Conservation (phyloP, 106 monocot genomes). For the Apostasia ramifera region DNA sequence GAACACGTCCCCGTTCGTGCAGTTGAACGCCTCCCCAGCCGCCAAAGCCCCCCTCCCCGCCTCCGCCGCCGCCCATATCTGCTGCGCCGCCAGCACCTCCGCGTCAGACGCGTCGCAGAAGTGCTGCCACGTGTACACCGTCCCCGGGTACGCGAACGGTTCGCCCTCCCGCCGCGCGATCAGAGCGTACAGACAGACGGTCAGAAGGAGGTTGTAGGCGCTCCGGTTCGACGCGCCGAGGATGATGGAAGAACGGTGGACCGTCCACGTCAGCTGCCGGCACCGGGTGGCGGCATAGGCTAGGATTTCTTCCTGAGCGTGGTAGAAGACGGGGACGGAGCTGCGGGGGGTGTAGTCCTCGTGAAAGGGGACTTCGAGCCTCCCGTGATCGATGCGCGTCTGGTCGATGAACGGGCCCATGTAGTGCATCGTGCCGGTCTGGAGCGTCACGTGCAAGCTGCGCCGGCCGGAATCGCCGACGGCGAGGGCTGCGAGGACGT, state of each 20-base stretch:
- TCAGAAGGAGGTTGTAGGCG: not conserved
- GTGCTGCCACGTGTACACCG: constrained; percentile 2
- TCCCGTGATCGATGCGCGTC: no score
- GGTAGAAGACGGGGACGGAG: no score
- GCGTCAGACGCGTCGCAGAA: constrained; percentile 7
- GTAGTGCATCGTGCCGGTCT: no score
- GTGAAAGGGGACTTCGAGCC: no score
- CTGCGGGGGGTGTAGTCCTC: no score
- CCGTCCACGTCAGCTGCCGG: not conserved
- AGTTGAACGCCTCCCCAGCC: not conserved
- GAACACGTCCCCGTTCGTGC: constrained; percentile 9
- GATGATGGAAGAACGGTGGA: constrained; percentile 7
- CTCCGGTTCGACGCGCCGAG: not conserved
- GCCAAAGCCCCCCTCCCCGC: not conserved
- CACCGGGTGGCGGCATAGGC: no score
- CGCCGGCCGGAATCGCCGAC: not conserved
- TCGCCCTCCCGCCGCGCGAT: not conserved
- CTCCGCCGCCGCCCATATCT: not conserved
- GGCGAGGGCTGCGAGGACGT: not conserved
- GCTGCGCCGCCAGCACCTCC: not conserved
- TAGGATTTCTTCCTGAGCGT: no score
- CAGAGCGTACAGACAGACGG: not conserved
- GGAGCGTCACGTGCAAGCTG: no score
- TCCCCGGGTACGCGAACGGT: not conserved
- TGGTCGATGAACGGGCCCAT: no score